Evolutionary conservation across 2,329 filamentous ascomycete species (phyloP).

Genomic region (Stagonosporopsis rhizophila): DNA sequence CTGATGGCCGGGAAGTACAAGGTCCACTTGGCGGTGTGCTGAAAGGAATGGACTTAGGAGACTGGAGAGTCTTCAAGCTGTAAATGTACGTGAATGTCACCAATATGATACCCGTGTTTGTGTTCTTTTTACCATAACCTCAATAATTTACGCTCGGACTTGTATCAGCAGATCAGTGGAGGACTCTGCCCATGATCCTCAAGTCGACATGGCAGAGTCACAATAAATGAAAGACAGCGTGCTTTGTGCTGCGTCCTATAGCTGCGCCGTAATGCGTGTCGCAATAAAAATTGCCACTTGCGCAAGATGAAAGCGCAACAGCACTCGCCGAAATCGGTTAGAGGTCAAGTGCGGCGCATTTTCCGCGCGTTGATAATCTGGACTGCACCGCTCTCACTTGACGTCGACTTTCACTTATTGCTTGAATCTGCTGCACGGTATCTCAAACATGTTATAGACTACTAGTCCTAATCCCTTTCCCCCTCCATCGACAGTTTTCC

Average conservation of each 20-base stretch:
- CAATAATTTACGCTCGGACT: background rate
- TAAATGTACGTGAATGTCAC: constrained; percentile 40
- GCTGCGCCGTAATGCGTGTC: background rate
- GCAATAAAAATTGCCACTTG: constrained; percentile 2
- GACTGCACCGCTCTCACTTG: background rate
- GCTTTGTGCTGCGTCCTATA: background rate
- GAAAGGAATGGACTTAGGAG: constrained; percentile 63
- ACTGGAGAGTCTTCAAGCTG: constrained; percentile 66
- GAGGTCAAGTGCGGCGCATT: constrained; percentile 5
- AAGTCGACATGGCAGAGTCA: background rate
- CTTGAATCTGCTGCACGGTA: background rate
- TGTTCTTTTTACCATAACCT: background rate
- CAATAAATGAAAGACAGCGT: background rate
- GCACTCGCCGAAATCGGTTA: background rate
- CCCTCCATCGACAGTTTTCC: background rate
- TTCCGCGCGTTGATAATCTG: constrained; percentile 10
- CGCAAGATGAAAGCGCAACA: background rate
- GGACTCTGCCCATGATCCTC: background rate
- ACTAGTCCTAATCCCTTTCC: background rate
- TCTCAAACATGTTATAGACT: constrained; percentile 1
- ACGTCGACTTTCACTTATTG: background rate
- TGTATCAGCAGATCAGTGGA: background rate
- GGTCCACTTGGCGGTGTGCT: constrained; percentile 76
- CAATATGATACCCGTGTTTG: constrained; percentile 16
- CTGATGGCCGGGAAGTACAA: constrained; percentile 74